Conservation (phyloP, 371 early-diverging fungal genomes). For the Mucor lusitanicus region DNA sequence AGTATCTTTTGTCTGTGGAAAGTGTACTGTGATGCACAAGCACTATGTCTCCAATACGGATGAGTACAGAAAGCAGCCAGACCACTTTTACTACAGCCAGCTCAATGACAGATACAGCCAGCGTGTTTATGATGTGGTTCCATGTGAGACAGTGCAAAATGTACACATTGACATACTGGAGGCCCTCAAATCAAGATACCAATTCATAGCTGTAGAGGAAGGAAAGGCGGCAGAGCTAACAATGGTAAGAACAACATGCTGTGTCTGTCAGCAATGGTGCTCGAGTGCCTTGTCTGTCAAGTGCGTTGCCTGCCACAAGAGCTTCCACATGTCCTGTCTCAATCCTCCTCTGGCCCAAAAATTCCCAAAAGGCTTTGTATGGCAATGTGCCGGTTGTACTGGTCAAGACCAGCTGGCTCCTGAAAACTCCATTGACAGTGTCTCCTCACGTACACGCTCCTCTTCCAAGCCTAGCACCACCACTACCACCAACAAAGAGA, state of each 20-base stretch:
- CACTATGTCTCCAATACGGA: slow-evolving; percentile 68
- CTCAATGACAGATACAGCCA: slow-evolving; percentile 88
- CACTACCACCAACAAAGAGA: background rate
- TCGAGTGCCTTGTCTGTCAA: slow-evolving; percentile 61
- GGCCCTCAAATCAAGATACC: slow-evolving; percentile 68
- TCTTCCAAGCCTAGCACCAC: background rate
- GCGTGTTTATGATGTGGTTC: slow-evolving; percentile 87
- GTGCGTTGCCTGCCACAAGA: slow-evolving; percentile 72
- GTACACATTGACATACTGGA: slow-evolving; percentile 72
- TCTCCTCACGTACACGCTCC: background rate
- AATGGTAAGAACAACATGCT: slow-evolving; percentile 70
- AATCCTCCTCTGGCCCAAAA: slow-evolving; percentile 74
- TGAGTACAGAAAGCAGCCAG: slow-evolving; percentile 54
- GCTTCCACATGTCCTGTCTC: slow-evolving; percentile 77
- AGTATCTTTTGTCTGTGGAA: slow-evolving; percentile 79
- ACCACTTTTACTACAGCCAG: slow-evolving; percentile 84
- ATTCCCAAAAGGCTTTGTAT: slow-evolving; percentile 80
- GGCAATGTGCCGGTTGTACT: slow-evolving; percentile 78
- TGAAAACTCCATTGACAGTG: background rate
- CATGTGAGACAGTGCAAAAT: slow-evolving; percentile 76
- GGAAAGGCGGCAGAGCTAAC: slow-evolving; percentile 78
- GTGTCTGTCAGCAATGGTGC: slow-evolving; percentile 80
- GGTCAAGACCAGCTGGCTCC: slow-evolving; percentile 22
- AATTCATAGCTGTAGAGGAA: slow-evolving; percentile 82
- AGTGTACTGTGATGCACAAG: slow-evolving; percentile 74